Conservation (phyloP, 1,284 basidiomycete species). For the Xerocomus tenax region DNA sequence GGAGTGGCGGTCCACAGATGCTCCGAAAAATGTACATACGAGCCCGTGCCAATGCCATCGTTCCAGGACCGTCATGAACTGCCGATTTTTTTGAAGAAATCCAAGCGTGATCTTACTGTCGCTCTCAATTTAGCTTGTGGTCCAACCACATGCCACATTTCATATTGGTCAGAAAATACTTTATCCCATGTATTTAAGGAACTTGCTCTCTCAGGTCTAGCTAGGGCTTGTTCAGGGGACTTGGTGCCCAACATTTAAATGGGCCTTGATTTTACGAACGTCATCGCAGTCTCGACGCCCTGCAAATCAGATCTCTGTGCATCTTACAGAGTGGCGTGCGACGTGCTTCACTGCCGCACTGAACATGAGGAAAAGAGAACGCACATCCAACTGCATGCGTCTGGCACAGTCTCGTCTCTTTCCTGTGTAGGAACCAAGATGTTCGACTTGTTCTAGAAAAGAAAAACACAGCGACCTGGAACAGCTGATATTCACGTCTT, state of each 20-base stretch:
- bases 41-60: neutral
- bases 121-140: neutral
- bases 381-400: neutral
- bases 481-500: no score
- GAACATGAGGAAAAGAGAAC: neutral
- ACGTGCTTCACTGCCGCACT: neutral
- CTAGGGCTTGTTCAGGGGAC: neutral
- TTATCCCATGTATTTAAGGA: neutral
- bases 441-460: conserved; percentile 22
- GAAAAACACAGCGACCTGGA: no score
- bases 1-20: conserved; percentile 13
- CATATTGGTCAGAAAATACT: neutral
- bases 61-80: neutral
- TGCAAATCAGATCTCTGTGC: neutral
- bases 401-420: neutral
- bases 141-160: neutral
- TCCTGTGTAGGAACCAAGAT: conserved; percentile 21
- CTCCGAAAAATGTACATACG: conserved; percentile 6
- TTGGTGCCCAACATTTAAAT: neutral
- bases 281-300: neutral
- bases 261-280: neutral
- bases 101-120: neutral
- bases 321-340: neutral
- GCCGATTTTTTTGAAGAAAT: neutral
- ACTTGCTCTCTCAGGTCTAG: no score